phyloP scores from a whole-genome alignment of 345 rosid genomes.

The Ceriops decandra region DNA sequence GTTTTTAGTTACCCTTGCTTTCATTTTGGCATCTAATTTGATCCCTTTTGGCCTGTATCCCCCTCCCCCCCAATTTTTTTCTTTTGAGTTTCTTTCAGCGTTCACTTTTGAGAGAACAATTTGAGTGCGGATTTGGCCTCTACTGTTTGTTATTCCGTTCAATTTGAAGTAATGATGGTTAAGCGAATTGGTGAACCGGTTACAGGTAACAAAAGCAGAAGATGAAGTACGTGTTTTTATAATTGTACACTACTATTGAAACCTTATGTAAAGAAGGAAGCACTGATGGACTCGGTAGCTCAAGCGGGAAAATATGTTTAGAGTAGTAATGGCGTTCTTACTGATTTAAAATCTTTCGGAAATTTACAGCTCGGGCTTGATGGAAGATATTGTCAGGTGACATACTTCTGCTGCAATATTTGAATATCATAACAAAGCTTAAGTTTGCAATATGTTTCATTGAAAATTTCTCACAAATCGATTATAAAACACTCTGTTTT shows the following conservation, averaged over 20 bases:
- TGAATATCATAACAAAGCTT: background rate
- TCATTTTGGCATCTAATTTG: background rate
- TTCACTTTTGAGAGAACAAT: background rate
- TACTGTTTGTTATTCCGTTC: background rate
- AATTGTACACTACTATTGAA: constrained; percentile 82
- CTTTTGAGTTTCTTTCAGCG: background rate
- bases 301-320: constrained; percentile 69
- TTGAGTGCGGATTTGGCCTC: background rate
- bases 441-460: background rate
- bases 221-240: constrained; percentile 64
- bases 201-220: background rate
- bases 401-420: background rate
- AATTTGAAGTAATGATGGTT: background rate
- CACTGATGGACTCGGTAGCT: constrained; percentile 46
- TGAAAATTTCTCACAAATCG: background rate
- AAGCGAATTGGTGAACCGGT: background rate
- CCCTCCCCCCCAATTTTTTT: too few species aligned
- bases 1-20: background rate
- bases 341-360: constrained; percentile 65
- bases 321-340: constrained; percentile 64
- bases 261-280: constrained; percentile 51
- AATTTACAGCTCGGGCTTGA: constrained; percentile 73
- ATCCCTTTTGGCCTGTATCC: too few species aligned
- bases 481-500: background rate
- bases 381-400: constrained; percentile 60